phyloP scores from a whole-genome alignment of 2,329 filamentous ascomycete genomes.

The Metarhizium humberi region DNA sequence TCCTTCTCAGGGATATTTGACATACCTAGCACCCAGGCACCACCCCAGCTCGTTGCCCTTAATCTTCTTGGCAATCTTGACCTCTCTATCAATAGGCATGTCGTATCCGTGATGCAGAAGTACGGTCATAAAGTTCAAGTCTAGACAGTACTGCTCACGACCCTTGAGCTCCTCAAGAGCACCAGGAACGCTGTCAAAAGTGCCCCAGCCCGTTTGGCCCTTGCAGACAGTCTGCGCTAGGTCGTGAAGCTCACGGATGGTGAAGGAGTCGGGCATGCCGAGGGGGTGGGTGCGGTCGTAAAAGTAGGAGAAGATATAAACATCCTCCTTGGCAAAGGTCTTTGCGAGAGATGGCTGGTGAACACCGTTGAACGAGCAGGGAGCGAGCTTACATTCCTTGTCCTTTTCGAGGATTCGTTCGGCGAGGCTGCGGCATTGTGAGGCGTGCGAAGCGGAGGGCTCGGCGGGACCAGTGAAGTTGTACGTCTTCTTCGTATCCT shows the following conservation, averaged over 20 bases:
- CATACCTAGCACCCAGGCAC: slow-evolving; percentile 93
- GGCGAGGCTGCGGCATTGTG: slow-evolving; percentile 81
- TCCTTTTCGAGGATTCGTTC: slow-evolving; percentile 91
- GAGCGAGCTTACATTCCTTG: slow-evolving; percentile 66
- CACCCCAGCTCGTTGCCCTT: slow-evolving; percentile 94
- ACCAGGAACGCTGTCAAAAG: slow-evolving; percentile 66
- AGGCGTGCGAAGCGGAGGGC: slow-evolving; percentile 70
- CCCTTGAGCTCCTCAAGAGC: slow-evolving; percentile 73
- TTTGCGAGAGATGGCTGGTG: slow-evolving; percentile 88
- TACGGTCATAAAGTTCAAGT: slow-evolving; percentile 93
- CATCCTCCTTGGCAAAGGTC: slow-evolving; percentile 83
- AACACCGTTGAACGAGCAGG: slow-evolving; percentile 98
- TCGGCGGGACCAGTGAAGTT: slow-evolving; percentile 81
- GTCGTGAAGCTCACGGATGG: slow-evolving; percentile 79
- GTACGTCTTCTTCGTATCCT: slow-evolving; percentile 54
- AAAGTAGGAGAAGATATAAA: slow-evolving; percentile 97
- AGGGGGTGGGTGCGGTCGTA: slow-evolving; percentile 89
- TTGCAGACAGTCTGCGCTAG: slow-evolving; percentile 77
- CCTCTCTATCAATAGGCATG: slow-evolving; percentile 92
- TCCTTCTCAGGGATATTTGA: slow-evolving; percentile 1
- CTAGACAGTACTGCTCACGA: slow-evolving; percentile 84
- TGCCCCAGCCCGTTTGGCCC: slow-evolving; percentile 67
- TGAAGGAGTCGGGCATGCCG: slow-evolving; percentile 98
- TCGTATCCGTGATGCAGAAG: slow-evolving; percentile 93
- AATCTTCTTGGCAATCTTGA: slow-evolving; percentile 98